phyloP scores from a whole-genome alignment of 148 eudicot genomes.

The Pouteria glomerata region DNA sequence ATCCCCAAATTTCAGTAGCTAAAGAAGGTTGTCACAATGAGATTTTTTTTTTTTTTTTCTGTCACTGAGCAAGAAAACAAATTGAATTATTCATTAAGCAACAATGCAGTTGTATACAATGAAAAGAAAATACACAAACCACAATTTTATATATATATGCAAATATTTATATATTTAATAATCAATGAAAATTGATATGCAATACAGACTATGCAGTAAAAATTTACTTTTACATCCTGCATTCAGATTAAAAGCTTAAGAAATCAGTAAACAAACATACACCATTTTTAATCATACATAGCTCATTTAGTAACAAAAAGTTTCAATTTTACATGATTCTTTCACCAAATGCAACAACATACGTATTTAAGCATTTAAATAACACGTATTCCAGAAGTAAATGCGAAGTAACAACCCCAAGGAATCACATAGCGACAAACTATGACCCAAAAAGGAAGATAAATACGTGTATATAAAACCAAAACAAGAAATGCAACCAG shows the following conservation, averaged over 20 bases:
- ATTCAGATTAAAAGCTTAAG: too few species aligned
- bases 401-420: neutral
- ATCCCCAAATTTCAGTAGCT: constrained; percentile 19
- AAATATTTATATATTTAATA: too few species aligned
- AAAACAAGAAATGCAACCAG: neutral
- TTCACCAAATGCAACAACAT: too few species aligned
- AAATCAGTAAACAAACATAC: neutral
- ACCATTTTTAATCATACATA: too few species aligned
- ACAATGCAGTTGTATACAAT: neutral
- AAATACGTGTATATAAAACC: neutral
- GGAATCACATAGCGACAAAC: neutral
- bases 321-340: neutral
- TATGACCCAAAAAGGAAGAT: neutral
- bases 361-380: too few species aligned
- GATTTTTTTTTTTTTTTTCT: too few species aligned
- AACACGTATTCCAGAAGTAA: neutral
- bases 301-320: neutral
- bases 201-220: too few species aligned
- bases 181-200: too few species aligned
- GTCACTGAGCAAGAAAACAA: neutral
- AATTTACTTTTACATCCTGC: too few species aligned
- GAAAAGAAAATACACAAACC: too few species aligned
- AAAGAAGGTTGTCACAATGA: too few species aligned
- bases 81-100: neutral
- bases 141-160: too few species aligned